These are phyloP conservation scores for Pachyrhizus erosus DNA, from an alignment of 306 rosid genomes.

Conservation along the genomic window DNA sequence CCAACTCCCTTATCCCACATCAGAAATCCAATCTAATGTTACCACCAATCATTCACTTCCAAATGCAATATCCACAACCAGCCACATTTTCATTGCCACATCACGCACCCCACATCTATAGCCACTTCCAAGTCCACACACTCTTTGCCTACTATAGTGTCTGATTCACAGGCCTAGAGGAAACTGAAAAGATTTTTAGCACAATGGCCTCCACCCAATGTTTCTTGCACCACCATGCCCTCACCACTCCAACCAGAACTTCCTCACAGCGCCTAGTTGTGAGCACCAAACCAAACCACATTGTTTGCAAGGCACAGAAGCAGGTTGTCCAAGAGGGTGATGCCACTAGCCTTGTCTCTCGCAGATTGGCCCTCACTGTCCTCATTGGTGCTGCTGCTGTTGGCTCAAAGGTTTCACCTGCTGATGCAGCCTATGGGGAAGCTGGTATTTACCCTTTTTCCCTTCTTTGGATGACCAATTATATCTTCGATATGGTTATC, in stretches of 20 bases:
- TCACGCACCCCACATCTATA: conserved; percentile 33
- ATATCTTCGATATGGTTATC: no score
- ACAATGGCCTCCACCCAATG: conserved; percentile 87
- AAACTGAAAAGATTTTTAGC: neutral
- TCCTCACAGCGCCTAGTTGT: conserved; percentile 64
- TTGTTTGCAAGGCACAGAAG: conserved; percentile 86
- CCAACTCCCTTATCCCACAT: conserved; percentile 58
- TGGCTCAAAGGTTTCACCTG: conserved; percentile 86
- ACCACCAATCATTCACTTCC: conserved; percentile 54
- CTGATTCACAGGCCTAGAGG: conserved; percentile 12
- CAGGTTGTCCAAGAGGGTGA: conserved; percentile 56
- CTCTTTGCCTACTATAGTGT: neutral
- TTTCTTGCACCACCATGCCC: conserved; percentile 87
- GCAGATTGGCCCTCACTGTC: conserved; percentile 86
- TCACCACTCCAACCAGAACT: conserved; percentile 58
- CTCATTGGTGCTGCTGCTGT: conserved; percentile 89
- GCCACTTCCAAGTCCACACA: conserved; percentile 32
- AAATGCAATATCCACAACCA: conserved; percentile 43
- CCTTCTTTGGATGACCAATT: neutral
- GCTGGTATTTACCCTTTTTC: conserved; percentile 59
- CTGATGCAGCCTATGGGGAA: conserved; percentile 97
- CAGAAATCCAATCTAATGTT: conserved; percentile 42
- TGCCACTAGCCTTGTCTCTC: conserved; percentile 55
- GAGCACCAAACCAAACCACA: conserved; percentile 54
- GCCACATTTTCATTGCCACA: conserved; percentile 41